phyloP scores from a whole-genome alignment of 805 yeast species.

The Kluyveromyces starmeri region DNA sequence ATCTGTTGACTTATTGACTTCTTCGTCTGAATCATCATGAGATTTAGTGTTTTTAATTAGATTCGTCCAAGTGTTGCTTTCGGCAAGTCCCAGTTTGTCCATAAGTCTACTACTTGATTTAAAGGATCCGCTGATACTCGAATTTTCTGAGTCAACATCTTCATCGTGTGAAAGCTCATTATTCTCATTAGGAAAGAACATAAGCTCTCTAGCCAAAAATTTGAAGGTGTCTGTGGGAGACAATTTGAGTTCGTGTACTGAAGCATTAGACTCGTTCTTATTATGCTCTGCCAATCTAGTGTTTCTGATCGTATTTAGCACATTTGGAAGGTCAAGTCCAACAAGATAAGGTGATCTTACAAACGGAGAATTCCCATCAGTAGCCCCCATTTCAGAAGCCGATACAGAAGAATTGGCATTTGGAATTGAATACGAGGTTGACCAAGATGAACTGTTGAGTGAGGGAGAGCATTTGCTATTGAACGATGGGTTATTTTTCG shows the following conservation, averaged over 20 bases:
- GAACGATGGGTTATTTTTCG: conserved; percentile 11
- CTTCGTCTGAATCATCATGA: conserved; percentile 4
- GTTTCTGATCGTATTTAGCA: conserved; percentile 22
- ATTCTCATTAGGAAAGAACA: conserved; percentile 23
- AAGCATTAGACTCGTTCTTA: conserved; percentile 8
- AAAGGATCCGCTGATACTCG: conserved; percentile 12
- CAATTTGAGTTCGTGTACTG: conserved; percentile 16
- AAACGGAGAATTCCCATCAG: conserved; percentile 7
- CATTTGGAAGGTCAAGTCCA: conserved; percentile 24
- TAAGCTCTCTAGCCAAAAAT: conserved; percentile 26
- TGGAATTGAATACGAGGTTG: conserved; percentile 5
- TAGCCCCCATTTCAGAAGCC: conserved; percentile 3
- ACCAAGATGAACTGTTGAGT: conserved; percentile 6
- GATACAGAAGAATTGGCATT: conserved; percentile 9
- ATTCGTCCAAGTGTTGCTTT: conserved; percentile 27
- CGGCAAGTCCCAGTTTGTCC: conserved; percentile 25
- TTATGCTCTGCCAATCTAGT: conserved; percentile 13
- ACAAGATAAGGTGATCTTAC: conserved; percentile 19
- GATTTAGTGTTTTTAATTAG: conserved; percentile 12
- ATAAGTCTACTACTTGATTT: conserved; percentile 17
- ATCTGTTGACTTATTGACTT: background rate
- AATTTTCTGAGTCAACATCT: conserved; percentile 8
- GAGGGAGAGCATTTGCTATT: conserved; percentile 15
- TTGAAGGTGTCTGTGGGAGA: conserved; percentile 28
- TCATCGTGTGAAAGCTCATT: conserved; percentile 6